Percentiles rank a stretch among this genome's conserved stretches.
Conservation (phyloP, 1,284 basidiomycete genomes). For the Ceratobasidium sp. region DNA sequence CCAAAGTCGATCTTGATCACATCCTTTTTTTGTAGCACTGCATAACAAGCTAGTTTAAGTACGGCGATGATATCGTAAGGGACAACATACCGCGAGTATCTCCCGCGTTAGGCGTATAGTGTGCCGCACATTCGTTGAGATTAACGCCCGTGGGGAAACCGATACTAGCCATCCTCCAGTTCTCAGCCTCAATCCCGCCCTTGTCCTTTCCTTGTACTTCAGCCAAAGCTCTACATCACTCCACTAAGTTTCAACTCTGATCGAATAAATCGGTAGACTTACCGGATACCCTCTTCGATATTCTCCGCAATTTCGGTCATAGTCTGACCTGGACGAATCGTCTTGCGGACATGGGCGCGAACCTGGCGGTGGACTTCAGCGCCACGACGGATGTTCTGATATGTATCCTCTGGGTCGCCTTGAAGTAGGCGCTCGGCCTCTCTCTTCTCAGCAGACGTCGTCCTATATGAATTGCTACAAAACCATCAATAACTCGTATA, state of each 20-base stretch:
- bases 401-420: constrained; percentile 86
- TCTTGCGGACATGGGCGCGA: constrained; percentile 81
- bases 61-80: constrained; percentile 8
- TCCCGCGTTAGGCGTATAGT: constrained; percentile 97
- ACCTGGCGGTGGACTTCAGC: constrained; percentile 98
- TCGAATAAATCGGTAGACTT: neutral
- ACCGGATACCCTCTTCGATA: constrained; percentile 91
- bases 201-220: constrained; percentile 73
- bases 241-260: neutral
- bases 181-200: constrained; percentile 71
- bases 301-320: constrained; percentile 96
- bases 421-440: constrained; percentile 83
- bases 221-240: constrained; percentile 71
- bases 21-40: constrained; percentile 87
- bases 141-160: constrained; percentile 98
- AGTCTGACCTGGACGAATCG: constrained; percentile 93
- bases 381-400: constrained; percentile 90
- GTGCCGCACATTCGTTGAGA: constrained; percentile 95
- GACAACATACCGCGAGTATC: constrained; percentile 79
- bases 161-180: constrained; percentile 68
- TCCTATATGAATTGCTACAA: constrained; percentile 86
- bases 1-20: constrained; percentile 98
- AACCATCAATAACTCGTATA: constrained; percentile 5
- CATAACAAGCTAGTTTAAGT: neutral
- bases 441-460: constrained; percentile 91